Evolutionary conservation across 805 yeast genomes (phyloP), one percentile per base, ranked within the genome.

Genomic region (Candida sphagnicola): DNA sequence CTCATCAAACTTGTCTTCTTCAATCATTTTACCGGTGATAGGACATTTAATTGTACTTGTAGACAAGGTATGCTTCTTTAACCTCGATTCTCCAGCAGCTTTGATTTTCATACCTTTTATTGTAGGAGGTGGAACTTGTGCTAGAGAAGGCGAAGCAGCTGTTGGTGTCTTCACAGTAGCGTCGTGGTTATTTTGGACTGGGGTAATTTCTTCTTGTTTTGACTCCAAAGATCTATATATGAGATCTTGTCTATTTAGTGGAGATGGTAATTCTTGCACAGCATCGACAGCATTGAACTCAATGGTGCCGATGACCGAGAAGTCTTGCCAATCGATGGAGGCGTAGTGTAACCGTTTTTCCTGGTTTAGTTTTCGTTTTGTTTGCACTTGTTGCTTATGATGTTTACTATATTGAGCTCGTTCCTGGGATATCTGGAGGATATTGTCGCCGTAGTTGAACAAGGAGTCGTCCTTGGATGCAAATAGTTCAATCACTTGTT

Each of bases 271-370:
- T 36, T 78, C 82, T 4, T 77, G 70, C 8, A 72, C 75, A 42
- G 72, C 68, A 55, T 82, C 89, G 5, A 76, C 59, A 2, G 77
- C 79, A 12, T 77, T 76, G 47, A 88, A 82, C 35, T 72, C 78
- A 11, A 89, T 68, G 2, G 82, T 78, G 35, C 80, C 87, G 5
- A 86, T 82, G 13, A 86, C 68, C 2, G 72, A 68, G 53, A 90
- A 91, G 45, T 85, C 86, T 40, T 81, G 80, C 99, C 99, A 91
- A 60, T 90, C 89, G 16, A 88, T 80, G 8, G 84, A 75, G 0
- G 90, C 87, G 60, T 73, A 86, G 30, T 75, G 80, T 4, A 78
- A 47, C 40, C 59, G 62, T 32, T 54, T 58, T 36, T 38, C 56
- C 44, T 43, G 62, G n/a, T 21, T 10, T 14, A 23, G 14, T 59